Evolutionary conservation across 2,329 filamentous ascomycete genomes (phyloP), one percentile per base, ranked within the genome.

Genomic region (Aspergillus unguis): DNA sequence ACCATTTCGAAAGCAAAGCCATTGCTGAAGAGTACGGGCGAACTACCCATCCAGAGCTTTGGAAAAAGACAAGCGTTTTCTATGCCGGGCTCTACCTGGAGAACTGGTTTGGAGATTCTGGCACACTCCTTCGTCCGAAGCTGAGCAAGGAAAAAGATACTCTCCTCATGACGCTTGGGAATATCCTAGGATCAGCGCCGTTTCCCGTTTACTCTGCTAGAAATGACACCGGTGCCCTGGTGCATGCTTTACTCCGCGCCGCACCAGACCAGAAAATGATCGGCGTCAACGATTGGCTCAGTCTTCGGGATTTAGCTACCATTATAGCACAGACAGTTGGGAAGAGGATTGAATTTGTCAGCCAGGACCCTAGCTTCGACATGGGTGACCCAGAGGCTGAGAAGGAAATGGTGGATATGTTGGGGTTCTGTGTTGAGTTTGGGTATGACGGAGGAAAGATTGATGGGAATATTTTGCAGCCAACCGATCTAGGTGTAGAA

Each of bases 1-100:
- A 71, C 44, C 73, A 78, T 56, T 76, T 75, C 50, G 71, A 77
- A 37, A 61, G 65, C 9, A 78, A 78, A 55, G 74, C 71, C 4
- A 60, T 61, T 1, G 67, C 63, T 4, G 64, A 59, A 2, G 58
- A 63, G 2, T 75, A 75, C 43, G 58, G 66, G 32, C 58, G 54
- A 43, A 51, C 62, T 17, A 43, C 48, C n/a, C 61, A 67, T 54
- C 62, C 61, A 0, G 48, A 52, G 7, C 52, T 73, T 32, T 63
- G 61, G 29, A 55, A 50, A 36, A 68, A 65, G 53, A 67, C 64
- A 45, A 67, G 58, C 31, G 56, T 66, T 32, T n/a, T 74, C 10
- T 63, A 72, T 46, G 61, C 69, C 11, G 68, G 67, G 3, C 64
- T 64, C 45, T 73, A 71, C 52, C 50, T 68, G 6, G 61, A 62